Base-by-base conservation (phyloP, 352 stramenopile species). In the Globisporangium solare region DNA sequence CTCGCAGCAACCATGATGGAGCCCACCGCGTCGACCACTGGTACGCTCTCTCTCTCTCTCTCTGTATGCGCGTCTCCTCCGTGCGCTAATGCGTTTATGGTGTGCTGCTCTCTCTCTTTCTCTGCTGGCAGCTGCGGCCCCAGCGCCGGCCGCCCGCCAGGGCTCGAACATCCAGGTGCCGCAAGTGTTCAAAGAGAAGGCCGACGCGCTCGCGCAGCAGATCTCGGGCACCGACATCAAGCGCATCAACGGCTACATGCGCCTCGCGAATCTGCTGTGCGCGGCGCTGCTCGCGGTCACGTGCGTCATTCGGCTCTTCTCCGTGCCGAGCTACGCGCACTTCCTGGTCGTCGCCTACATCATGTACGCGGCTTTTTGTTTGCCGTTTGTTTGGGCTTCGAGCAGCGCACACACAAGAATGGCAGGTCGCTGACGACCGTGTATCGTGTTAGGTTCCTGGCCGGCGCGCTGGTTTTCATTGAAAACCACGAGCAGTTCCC, bases 221-320 rank as follows among this genome's bases (percentile, higher is more conserved):
- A 92, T 92, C 64, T 77, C 74, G 5, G 56, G 58, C 58, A 94
- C 83, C 31, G 83, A 94, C 65, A 94, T 94, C 51, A 68, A 68
- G 47, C 83, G 83, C 54, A 94, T 94, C 66, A 92, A 94, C 50
- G 83, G 83, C 50, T 92, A 94, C 70, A 89, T 94, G 76, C 79
- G 83, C 11, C 60, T 92, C 31, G 83, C 86, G 37, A 94, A 94
- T 62, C 66, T 94, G 11, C 69, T 84, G 51, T 72, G 68, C 37
- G 77, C 77, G 4, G 58, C 67, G n/a, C 64, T 87, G 18, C 71
- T 94, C 18, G 77, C 67, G 61, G 60, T 85, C 67, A 88, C 76
- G 63, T 88, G 78, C 67, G 76, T 92, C 59, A 77, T 94, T 60
- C 78, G 78, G 52, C 83, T 94, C 66, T 94, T 88, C 57, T 63